phyloP scores from a whole-genome alignment of 257 asterid genomes.

The Lantana camara region DNA sequence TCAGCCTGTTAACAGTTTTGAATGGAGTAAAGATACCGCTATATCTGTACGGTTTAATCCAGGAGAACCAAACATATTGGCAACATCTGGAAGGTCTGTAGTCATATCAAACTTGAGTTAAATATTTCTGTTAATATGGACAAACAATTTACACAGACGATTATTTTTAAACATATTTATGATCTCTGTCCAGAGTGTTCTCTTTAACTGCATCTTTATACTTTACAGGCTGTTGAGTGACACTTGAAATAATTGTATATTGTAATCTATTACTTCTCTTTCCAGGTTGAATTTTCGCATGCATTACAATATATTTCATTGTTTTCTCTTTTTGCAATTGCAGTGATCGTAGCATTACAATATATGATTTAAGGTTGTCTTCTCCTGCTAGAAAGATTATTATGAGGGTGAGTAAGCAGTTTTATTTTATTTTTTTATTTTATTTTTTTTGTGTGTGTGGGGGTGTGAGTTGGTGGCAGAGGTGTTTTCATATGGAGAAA shows the following conservation, averaged over 20 bases:
- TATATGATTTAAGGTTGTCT: slow-evolving; percentile 77
- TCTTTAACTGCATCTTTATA: background rate
- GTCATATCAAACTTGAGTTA: slow-evolving; percentile 5
- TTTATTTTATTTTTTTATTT: background rate
- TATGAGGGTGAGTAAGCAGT: slow-evolving; percentile 61
- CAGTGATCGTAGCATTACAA: slow-evolving; percentile 93
- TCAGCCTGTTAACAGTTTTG: slow-evolving; percentile 84
- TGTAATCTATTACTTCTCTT: too few relatives aligned
- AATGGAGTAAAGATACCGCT: slow-evolving; percentile 76
- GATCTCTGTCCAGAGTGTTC: slow-evolving; percentile 12
- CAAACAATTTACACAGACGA: background rate
- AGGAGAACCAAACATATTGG: slow-evolving; percentile 86
- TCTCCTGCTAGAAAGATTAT: slow-evolving; percentile 83
- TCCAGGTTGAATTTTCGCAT: too few relatives aligned
- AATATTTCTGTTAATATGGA: slow-evolving; percentile 13
- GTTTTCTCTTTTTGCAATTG: slow-evolving; percentile 25
- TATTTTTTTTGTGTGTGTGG: too few relatives aligned
- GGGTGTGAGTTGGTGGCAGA: too few relatives aligned
- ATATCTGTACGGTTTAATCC: slow-evolving; percentile 91
- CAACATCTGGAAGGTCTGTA: slow-evolving; percentile 84
- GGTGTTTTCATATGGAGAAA: slow-evolving; percentile 5
- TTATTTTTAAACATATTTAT: slow-evolving; percentile 19
- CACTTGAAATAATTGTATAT: slow-evolving; percentile 4
- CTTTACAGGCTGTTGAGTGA: slow-evolving; percentile 11
- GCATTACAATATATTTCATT: slow-evolving; percentile 4